Evolutionary conservation across 2,329 filamentous ascomycete species (phyloP).

Genomic region (Aspergillus proliferans): DNA sequence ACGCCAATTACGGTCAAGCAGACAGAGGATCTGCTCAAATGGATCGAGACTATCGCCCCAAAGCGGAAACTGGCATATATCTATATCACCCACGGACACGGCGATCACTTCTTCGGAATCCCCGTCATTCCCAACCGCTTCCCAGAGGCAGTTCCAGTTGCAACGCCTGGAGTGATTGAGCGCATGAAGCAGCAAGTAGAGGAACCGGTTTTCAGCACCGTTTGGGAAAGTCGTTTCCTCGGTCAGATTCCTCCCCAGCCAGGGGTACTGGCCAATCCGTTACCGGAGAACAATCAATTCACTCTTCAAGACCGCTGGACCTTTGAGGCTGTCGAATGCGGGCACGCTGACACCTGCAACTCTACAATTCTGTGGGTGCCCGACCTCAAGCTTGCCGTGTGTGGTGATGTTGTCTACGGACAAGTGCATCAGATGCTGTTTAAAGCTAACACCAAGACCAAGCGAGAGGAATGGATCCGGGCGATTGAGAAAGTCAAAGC

Average conservation of each 20-base stretch:
- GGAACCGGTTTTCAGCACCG: neutral
- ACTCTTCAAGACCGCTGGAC: neutral
- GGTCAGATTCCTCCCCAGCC: neutral
- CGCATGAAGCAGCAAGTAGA: constrained; percentile 12
- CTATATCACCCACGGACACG: constrained; percentile 41
- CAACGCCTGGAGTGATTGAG: constrained; percentile 12
- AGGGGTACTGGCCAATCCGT: neutral
- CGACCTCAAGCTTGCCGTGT: constrained; percentile 3
- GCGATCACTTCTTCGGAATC: constrained; percentile 37
- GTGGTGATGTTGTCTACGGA: constrained; percentile 5
- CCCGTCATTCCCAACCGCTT: constrained; percentile 23
- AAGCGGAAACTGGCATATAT: constrained; percentile 26
- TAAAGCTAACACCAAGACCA: constrained; percentile 2
- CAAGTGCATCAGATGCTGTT: constrained; percentile 7
- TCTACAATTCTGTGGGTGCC: constrained; percentile 5
- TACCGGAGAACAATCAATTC: neutral
- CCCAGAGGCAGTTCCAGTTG: constrained; percentile 15
- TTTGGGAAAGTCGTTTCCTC: neutral
- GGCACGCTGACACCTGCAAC: constrained; percentile 5
- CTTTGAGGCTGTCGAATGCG: constrained; percentile 2
- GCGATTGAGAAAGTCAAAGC: constrained; percentile 5
- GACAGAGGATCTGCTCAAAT: constrained; percentile 25
- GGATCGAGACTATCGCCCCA: constrained; percentile 29
- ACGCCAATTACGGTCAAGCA: constrained; percentile 25
- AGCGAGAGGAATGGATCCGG: constrained; percentile 4